Conservation (phyloP, 2,329 filamentous ascomycete genomes). For the Gaeumannomyces sp. region DNA sequence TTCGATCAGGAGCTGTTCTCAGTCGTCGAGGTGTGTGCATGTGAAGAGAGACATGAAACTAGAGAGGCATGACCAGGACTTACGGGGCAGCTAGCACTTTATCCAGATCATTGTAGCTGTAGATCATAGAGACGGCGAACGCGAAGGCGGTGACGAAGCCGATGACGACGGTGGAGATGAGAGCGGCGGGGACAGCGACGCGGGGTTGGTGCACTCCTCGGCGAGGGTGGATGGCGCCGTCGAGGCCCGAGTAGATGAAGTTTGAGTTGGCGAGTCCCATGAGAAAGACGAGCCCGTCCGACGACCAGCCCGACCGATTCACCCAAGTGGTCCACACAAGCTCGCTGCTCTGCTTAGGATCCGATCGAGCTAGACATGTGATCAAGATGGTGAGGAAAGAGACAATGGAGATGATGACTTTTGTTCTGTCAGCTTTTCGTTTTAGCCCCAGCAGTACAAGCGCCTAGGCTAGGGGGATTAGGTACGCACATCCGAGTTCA, state of each 20-base stretch:
- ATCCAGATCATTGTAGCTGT: constrained; percentile 52
- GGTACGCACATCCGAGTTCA: constrained; percentile 50
- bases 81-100: constrained; percentile 14
- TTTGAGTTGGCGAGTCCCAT: constrained; percentile 32
- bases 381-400: constrained; percentile 38
- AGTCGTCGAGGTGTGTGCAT: no score
- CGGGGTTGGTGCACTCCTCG: constrained; percentile 52
- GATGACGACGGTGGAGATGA: constrained; percentile 49
- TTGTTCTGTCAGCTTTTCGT: constrained; percentile 19
- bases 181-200: constrained; percentile 51
- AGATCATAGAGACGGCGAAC: constrained; percentile 48
- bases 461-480: constrained; percentile 42
- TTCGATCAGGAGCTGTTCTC: constrained; percentile 8
- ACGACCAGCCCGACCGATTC: constrained; percentile 22
- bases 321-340: constrained; percentile 47
- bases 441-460: constrained; percentile 39
- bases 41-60: background rate
- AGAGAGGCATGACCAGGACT: background rate
- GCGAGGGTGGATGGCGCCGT: constrained; percentile 50
- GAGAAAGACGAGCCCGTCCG: constrained; percentile 22
- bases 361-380: constrained; percentile 28
- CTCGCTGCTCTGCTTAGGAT: constrained; percentile 23
- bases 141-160: constrained; percentile 53
- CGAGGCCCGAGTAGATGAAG: constrained; percentile 42
- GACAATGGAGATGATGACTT: constrained; percentile 46